These are phyloP conservation scores for Aegilops tauschii DNA, from an alignment of 176 grass and related monocot species.

Conservation along the genomic window DNA sequence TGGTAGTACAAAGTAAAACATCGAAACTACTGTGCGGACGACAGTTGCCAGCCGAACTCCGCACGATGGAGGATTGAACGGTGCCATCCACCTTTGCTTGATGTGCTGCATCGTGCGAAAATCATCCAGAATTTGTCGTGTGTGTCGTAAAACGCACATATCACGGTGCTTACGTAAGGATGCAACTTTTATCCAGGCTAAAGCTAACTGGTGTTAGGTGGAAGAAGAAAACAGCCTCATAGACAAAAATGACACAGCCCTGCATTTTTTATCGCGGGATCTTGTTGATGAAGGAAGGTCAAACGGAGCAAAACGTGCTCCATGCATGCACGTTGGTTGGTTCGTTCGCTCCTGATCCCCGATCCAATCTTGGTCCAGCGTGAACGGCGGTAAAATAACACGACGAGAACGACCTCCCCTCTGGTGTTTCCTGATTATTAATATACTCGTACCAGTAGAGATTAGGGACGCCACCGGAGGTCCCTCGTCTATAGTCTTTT, in stretches of 20 bases:
- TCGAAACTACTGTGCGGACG: no score
- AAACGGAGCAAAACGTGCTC: background rate
- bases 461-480: no score
- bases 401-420: background rate
- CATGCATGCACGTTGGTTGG: slow-evolving; percentile 4
- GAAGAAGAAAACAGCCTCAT: background rate
- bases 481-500: background rate
- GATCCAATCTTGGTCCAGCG: background rate
- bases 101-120: no score
- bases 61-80: no score
- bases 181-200: background rate
- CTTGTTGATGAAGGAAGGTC: background rate
- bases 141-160: background rate
- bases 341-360: background rate
- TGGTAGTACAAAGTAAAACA: no score
- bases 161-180: background rate
- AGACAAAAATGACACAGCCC: no score
- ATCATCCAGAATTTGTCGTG: no score
- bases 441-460: no score
- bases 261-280: background rate
- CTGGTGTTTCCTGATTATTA: background rate
- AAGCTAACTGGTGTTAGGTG: background rate
- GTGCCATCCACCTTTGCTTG: no score
- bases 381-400: background rate
- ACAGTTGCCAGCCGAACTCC: no score